These are phyloP conservation scores for Neonectria neomacrospora DNA, from an alignment of 2,329 filamentous ascomycete species.

Conservation along the genomic window DNA sequence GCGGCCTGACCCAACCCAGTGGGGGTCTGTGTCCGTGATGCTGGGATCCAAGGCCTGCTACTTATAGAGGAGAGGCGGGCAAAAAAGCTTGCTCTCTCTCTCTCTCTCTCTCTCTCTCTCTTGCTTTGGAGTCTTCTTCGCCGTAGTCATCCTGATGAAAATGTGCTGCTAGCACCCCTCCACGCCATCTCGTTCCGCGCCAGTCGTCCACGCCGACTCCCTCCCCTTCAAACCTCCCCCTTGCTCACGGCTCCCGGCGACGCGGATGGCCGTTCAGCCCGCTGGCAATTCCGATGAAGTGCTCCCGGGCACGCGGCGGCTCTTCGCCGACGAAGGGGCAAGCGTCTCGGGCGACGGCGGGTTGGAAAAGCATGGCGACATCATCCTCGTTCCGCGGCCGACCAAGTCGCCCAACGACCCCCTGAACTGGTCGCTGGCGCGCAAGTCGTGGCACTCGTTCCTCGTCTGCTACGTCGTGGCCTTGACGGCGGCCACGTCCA, in stretches of 20 bases:
- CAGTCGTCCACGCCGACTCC: background rate
- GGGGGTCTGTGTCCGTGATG: conserved; percentile 8
- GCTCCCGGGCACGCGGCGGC: conserved; percentile 47
- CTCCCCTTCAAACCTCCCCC: background rate
- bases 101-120: too few species aligned
- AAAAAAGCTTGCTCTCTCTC: background rate
- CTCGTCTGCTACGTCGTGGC: conserved; percentile 65
- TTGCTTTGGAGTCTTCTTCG: background rate
- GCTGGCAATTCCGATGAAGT: conserved; percentile 37
- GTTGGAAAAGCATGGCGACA: conserved; percentile 52
- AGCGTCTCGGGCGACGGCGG: conserved; percentile 40
- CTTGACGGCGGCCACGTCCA: conserved; percentile 66
- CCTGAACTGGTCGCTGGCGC: conserved; percentile 59
- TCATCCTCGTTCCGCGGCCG: conserved; percentile 65
- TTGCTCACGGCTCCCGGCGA: conserved; percentile 1
- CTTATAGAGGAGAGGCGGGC: background rate
- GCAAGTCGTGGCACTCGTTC: conserved; percentile 62
- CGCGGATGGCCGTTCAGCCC: conserved; percentile 37
- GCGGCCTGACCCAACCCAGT: conserved; percentile 8
- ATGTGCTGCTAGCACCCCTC: conserved; percentile 2
- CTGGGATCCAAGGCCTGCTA: background rate
- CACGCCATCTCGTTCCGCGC: background rate
- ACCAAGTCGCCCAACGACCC: conserved; percentile 63
- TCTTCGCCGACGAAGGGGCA: conserved; percentile 43
- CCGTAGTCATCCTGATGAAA: background rate